phyloP scores from a whole-genome alignment of 352 stramenopile genomes.

The Phytophthora sp. region DNA sequence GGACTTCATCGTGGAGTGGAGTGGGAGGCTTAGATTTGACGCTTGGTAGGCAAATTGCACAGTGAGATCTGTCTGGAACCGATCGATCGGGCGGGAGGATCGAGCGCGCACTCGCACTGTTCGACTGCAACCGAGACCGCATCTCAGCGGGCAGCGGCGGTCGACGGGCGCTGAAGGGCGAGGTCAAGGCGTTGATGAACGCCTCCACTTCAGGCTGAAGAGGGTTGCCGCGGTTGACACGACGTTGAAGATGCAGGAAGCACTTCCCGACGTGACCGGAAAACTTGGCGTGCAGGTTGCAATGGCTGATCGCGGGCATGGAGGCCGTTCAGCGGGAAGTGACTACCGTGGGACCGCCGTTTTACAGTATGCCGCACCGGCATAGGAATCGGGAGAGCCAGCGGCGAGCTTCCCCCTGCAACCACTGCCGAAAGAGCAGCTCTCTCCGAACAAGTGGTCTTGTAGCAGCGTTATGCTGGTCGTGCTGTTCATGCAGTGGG shows the following conservation, averaged over 20 bases:
- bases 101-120: constrained; percentile 19
- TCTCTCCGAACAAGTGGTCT: too few relatives aligned
- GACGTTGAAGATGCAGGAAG: too few relatives aligned
- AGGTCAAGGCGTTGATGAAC: constrained; percentile 9
- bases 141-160: constrained; percentile 1
- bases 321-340: constrained; percentile 19
- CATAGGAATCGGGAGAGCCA: not conserved
- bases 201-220: too few relatives aligned
- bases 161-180: not conserved
- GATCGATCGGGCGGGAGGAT: constrained; percentile 14
- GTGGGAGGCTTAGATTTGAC: constrained; percentile 36
- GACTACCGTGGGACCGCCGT: constrained; percentile 22
- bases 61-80: constrained; percentile 31
- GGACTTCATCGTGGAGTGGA: constrained; percentile 34
- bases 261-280: constrained; percentile 15
- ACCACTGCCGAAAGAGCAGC: not conserved
- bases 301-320: constrained; percentile 1
- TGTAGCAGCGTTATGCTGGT: too few relatives aligned
- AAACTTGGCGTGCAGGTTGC: constrained; percentile 25
- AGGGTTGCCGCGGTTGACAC: too few relatives aligned
- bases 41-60: constrained; percentile 44
- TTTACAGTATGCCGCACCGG: constrained; percentile 5
- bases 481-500: too few relatives aligned
- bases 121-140: constrained; percentile 13
- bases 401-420: not conserved